These are phyloP conservation scores for Fusarium sarcochroum DNA, from an alignment of 2,329 filamentous ascomycete genomes.

Conservation along the genomic window DNA sequence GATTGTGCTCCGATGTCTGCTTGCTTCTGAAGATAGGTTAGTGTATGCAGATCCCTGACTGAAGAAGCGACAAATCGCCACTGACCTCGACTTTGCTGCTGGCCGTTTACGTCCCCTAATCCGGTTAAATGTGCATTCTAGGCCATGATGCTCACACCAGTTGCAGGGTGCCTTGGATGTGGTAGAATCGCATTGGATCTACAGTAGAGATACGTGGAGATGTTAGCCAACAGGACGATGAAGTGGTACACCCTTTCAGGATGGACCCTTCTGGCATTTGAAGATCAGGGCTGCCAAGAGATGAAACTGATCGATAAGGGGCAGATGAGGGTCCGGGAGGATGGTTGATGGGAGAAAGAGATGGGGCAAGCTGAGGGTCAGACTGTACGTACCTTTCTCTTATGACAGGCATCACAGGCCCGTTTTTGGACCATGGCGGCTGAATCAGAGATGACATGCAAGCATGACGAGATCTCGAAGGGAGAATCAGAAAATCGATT, in stretches of 20 bases:
- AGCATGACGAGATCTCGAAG: background rate
- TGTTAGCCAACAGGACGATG: constrained; percentile 11
- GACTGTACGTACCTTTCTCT: constrained; percentile 41
- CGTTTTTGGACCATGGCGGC: constrained; percentile 33
- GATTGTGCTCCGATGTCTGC: constrained; percentile 30
- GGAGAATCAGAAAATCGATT: background rate
- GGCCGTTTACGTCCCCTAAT: constrained; percentile 43
- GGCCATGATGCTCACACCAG: constrained; percentile 45
- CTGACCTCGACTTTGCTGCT: constrained; percentile 31
- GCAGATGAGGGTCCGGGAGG: background rate
- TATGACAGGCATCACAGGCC: constrained; percentile 45
- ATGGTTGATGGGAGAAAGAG: background rate
- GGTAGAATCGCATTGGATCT: constrained; percentile 45
- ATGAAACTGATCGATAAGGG: constrained; percentile 5
- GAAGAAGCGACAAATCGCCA: background rate
- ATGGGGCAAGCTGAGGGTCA: background rate
- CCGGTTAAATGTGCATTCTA: constrained; percentile 46
- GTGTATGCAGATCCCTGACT: background rate
- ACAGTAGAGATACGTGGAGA: background rate
- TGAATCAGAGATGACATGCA: constrained; percentile 2
- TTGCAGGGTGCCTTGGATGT: constrained; percentile 29
- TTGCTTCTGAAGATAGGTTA: constrained; percentile 21
- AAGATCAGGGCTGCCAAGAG: constrained; percentile 11
- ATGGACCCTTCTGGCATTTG: background rate
- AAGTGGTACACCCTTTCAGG: background rate